Percentiles rank a stretch among this genome's conserved stretches.
Evolutionary conservation across 225 moss, liverwort and hornwort species (phyloP).

Genomic region (Anthoceros angustus): DNA sequence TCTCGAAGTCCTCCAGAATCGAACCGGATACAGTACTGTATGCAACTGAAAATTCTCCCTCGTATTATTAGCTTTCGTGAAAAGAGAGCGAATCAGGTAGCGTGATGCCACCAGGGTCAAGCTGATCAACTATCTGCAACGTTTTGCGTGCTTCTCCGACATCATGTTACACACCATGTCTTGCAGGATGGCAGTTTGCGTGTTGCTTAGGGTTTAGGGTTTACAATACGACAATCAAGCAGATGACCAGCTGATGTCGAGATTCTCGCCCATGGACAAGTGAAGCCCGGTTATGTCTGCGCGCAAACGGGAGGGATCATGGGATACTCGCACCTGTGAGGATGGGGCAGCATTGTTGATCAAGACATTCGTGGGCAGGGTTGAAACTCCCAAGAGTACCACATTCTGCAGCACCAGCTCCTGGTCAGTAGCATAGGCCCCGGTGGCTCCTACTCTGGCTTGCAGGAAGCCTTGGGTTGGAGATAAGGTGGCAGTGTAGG

Average conservation of each 20-base stretch:
- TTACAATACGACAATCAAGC: neutral
- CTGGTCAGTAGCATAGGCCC: neutral
- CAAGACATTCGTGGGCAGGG: neutral
- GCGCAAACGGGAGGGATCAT: neutral
- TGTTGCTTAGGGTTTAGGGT: neutral
- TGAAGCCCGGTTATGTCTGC: neutral
- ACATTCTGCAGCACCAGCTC: neutral
- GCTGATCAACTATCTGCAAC: no score
- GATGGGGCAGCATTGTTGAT: neutral
- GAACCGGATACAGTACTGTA: no score
- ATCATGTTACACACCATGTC: no score
- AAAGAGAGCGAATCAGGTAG: no score
- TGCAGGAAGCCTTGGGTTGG: neutral
- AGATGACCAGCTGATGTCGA: constrained; percentile 1
- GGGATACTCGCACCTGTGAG: neutral
- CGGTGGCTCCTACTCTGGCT: constrained; percentile 4
- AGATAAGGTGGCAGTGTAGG: neutral
- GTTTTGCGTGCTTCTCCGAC: no score
- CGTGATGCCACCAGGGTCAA: no score
- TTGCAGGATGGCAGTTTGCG: no score
- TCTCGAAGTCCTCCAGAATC: no score
- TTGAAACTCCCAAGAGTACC: neutral
- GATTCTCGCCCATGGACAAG: neutral
- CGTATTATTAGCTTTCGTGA: no score
- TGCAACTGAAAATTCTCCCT: no score